A percentile compares a stretch with the other conserved stretches of the same genome.
Evolutionary conservation across 352 stramenopile species (phyloP).

Genomic region (Pythium apleroticum): DNA sequence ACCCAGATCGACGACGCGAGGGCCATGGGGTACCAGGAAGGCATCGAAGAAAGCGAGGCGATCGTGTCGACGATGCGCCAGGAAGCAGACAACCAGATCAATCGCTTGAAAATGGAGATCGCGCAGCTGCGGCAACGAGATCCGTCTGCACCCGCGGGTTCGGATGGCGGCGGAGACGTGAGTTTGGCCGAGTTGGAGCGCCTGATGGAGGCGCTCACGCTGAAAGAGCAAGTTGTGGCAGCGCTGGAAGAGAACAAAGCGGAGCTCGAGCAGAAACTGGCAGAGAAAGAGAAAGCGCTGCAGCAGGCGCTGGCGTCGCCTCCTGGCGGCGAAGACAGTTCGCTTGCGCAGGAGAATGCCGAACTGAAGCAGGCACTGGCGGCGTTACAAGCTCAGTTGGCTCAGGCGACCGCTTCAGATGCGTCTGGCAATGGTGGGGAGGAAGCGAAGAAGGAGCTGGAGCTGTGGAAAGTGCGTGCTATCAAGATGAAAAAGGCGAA

Average conservation of each 20-base stretch:
- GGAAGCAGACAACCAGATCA: constrained; percentile 41
- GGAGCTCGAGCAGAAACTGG: constrained; percentile 13
- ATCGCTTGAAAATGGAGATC: constrained; percentile 27
- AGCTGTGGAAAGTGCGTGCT: constrained; percentile 76
- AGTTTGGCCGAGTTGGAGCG: constrained; percentile 19
- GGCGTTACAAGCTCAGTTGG: not conserved
- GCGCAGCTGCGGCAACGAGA: constrained; percentile 21
- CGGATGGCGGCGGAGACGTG: not conserved
- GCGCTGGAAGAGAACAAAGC: constrained; percentile 22
- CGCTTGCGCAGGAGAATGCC: not conserved
- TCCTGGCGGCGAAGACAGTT: not conserved
- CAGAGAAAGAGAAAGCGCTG: constrained; percentile 16
- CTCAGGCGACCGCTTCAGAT: not conserved
- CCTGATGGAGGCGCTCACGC: constrained; percentile 22
- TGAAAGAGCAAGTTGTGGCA: constrained; percentile 25
- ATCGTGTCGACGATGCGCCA: constrained; percentile 65
- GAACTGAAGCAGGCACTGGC: not conserved
- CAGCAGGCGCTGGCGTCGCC: constrained; percentile 1
- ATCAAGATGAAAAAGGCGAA: constrained; percentile 88
- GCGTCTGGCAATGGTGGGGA: constrained; percentile 18
- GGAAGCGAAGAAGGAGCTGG: constrained; percentile 52
- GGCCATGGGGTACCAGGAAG: constrained; percentile 67
- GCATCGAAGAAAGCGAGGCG: constrained; percentile 70
- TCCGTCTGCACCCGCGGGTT: not conserved
- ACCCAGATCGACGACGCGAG: constrained; percentile 76